Percentiles rank a stretch among this genome's conserved stretches.
Evolutionary conservation across 2,329 filamentous ascomycete species (phyloP).

Genomic region (Trichoderma aggressivum): DNA sequence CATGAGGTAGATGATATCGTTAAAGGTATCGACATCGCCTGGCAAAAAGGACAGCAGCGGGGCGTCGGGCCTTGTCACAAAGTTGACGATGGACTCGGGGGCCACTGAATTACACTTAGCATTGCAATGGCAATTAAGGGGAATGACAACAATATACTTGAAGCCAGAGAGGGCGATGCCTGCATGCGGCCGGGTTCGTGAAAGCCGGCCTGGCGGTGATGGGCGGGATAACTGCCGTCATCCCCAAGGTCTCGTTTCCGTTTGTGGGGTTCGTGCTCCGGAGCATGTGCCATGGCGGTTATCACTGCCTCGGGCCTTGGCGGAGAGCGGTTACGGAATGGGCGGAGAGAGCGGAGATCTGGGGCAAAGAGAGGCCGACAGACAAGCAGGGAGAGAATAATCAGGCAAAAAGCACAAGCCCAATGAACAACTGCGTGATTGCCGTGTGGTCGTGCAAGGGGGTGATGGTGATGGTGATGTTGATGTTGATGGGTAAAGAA

Average conservation of each 20-base stretch:
- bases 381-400: not conserved
- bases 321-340: not conserved
- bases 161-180: conserved; percentile 43
- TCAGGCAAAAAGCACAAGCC: not conserved
- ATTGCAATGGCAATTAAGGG: not conserved
- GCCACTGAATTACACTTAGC: not conserved
- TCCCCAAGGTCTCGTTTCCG: conserved; percentile 49
- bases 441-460: not conserved
- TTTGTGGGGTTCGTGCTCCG: conserved; percentile 43
- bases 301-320: not conserved
- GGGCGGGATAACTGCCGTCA: conserved; percentile 26
- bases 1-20: conserved; percentile 68
- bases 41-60: conserved; percentile 50
- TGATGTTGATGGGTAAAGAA: not conserved
- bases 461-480: too few species aligned
- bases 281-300: conserved; percentile 41
- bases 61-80: conserved; percentile 45
- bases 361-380: not conserved
- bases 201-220: not conserved
- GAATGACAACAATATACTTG: conserved; percentile 41
- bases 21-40: conserved; percentile 63
- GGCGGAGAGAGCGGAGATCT: not conserved
- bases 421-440: not conserved
- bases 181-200: conserved; percentile 32
- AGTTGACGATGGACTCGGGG: conserved; percentile 46